Conservation (phyloP, 768 basidiomycete genomes). For the Naganishia friedmannii region DNA sequence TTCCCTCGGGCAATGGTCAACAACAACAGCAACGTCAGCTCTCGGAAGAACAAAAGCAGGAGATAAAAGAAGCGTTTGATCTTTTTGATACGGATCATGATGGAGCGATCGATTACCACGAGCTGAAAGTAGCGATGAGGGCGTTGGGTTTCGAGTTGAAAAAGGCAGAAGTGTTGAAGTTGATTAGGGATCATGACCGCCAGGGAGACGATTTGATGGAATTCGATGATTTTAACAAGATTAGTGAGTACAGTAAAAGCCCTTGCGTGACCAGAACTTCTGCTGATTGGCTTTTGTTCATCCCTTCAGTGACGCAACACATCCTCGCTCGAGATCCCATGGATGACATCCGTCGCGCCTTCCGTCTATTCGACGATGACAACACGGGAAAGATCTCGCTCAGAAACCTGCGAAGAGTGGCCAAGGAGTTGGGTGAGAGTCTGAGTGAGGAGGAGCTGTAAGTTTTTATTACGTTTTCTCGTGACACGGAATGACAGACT, state of each 20-base stretch:
- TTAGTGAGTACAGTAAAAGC: slow-evolving; percentile 62
- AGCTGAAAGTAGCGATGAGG: slow-evolving; percentile 97
- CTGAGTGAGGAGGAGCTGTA: slow-evolving; percentile 95
- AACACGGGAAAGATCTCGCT: slow-evolving; percentile 90
- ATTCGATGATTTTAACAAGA: slow-evolving; percentile 88
- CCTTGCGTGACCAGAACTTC: not conserved
- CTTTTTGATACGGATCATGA: slow-evolving; percentile 99
- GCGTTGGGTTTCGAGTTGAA: slow-evolving; percentile 96
- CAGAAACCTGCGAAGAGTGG: slow-evolving; percentile 84
- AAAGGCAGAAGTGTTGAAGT: slow-evolving; percentile 95
- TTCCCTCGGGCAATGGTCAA: slow-evolving; percentile 20
- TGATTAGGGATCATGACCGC: slow-evolving; percentile 86
- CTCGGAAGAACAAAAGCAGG: slow-evolving; percentile 64
- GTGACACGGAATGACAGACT: not conserved
- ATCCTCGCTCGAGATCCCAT: slow-evolving; percentile 91
- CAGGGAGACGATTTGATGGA: slow-evolving; percentile 71
- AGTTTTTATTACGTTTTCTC: slow-evolving; percentile 51
- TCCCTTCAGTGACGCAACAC: slow-evolving; percentile 92
- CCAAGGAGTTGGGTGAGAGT: slow-evolving; percentile 92
- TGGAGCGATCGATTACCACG: slow-evolving; percentile 92
- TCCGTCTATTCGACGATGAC: slow-evolving; percentile 95
- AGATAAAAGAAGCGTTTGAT: slow-evolving; percentile 98
- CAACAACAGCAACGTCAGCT: slow-evolving; percentile 37
- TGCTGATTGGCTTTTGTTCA: not conserved
- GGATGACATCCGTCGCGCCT: slow-evolving; percentile 93